Conservation (phyloP, 2,329 filamentous ascomycete species). For the Diaporthe sp. region DNA sequence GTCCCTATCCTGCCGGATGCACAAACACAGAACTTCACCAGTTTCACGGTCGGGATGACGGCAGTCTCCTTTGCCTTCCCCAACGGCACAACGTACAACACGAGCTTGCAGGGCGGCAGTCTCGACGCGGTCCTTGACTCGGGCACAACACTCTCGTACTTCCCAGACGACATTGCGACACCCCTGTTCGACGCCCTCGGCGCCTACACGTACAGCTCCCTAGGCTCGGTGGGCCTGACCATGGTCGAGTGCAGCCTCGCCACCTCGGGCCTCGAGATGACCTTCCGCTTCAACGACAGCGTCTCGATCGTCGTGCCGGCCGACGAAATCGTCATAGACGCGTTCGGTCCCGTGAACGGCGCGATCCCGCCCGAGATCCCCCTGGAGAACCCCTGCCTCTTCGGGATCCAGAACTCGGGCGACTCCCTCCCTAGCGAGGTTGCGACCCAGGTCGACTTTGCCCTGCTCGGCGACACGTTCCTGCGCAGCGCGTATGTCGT, state of each 20-base stretch:
- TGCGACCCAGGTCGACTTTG: slow-evolving; percentile 41
- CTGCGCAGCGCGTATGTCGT: slow-evolving; percentile 65
- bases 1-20: slow-evolving; percentile 67
- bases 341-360: slow-evolving; percentile 46
- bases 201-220: slow-evolving; percentile 53
- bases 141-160: slow-evolving; percentile 74
- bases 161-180: slow-evolving; percentile 64
- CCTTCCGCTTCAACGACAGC: slow-evolving; percentile 56
- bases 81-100: slow-evolving; percentile 49
- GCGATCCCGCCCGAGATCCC: slow-evolving; percentile 48
- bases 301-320: slow-evolving; percentile 48
- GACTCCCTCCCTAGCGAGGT: slow-evolving; percentile 31
- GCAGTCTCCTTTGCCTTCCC: slow-evolving; percentile 55
- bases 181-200: slow-evolving; percentile 53
- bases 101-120: slow-evolving; percentile 48
- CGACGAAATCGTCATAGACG: slow-evolving; percentile 56
- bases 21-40: slow-evolving; percentile 52
- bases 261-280: slow-evolving; percentile 49
- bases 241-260: slow-evolving; percentile 57
- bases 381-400: slow-evolving; percentile 62
- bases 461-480: slow-evolving; percentile 61
- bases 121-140: slow-evolving; percentile 74
- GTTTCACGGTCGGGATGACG: slow-evolving; percentile 55
- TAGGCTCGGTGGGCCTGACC: slow-evolving; percentile 50
- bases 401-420: slow-evolving; percentile 63